Conservation (phyloP, 2,329 filamentous ascomycete genomes). For the Talaromyces marneffei region DNA sequence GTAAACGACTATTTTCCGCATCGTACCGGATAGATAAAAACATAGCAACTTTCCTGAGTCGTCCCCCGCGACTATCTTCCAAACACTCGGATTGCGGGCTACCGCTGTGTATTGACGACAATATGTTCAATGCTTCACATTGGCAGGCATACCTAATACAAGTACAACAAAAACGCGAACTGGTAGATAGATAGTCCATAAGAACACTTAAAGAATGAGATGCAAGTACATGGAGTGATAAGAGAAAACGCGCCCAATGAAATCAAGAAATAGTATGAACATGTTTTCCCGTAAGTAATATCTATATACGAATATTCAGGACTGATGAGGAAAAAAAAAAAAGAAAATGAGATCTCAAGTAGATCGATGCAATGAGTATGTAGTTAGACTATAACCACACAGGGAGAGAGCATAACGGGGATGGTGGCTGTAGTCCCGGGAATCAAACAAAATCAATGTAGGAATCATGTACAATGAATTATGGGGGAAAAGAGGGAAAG, state of each 20-base stretch:
- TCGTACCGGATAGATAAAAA: slow-evolving; percentile 6
- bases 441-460: neutral
- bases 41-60: slow-evolving; percentile 2
- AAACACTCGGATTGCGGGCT: neutral
- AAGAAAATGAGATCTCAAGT: neutral
- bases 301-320: neutral
- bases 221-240: too few species aligned
- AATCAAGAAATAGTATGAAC: neutral
- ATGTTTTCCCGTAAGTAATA: neutral
- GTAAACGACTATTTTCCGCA: slow-evolving; percentile 6
- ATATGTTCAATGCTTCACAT: neutral
- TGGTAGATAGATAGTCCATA: too few species aligned
- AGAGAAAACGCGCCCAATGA: too few species aligned
- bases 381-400: neutral
- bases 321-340: neutral
- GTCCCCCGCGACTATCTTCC: neutral
- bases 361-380: neutral
- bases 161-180: too few species aligned
- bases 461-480: slow-evolving; percentile 1
- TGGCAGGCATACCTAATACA: too few species aligned
- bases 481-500: neutral
- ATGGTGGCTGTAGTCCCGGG: neutral
- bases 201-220: too few species aligned
- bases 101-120: neutral
- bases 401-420: neutral